These are phyloP conservation scores for Aureobasidium namibiae DNA, from an alignment of 2,329 filamentous ascomycete species.

Conservation along the genomic window DNA sequence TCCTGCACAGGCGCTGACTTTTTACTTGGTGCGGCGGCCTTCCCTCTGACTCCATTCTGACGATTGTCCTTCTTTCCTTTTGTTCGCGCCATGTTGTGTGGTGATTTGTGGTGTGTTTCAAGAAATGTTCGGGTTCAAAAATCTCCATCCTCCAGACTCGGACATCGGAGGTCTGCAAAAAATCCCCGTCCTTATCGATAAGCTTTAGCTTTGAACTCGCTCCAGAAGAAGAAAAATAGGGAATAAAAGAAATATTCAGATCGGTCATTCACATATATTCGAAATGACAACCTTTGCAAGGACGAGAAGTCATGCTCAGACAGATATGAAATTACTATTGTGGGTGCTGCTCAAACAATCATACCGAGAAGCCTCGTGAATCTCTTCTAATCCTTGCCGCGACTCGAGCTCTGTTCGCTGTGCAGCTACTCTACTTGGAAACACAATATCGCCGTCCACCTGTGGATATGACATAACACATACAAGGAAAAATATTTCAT, in stretches of 20 bases:
- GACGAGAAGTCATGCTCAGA: background rate
- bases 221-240: background rate
- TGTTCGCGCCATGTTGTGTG: constrained; percentile 9
- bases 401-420: constrained; percentile 6
- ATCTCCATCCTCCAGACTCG: constrained; percentile 5
- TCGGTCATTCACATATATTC: too few relatives aligned
- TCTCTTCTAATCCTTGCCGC: background rate
- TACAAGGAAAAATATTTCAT: background rate
- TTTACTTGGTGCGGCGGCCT: background rate
- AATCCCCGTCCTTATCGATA: constrained; percentile 13
- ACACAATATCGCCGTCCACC: background rate
- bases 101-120: background rate
- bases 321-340: constrained; percentile 1
- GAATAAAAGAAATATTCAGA: background rate
- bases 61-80: constrained; percentile 3
- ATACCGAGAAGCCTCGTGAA: background rate
- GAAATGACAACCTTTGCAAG: too few relatives aligned
- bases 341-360: constrained; percentile 1
- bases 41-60: background rate
- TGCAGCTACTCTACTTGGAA: background rate
- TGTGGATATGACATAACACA: background rate
- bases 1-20: background rate
- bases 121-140: background rate
- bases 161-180: constrained; percentile 5
- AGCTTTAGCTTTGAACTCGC: background rate